Percentiles rank a stretch among this genome's conserved stretches.
phyloP scores from a whole-genome alignment of 202 grass and related monocot species.

The Setaria viridis region DNA sequence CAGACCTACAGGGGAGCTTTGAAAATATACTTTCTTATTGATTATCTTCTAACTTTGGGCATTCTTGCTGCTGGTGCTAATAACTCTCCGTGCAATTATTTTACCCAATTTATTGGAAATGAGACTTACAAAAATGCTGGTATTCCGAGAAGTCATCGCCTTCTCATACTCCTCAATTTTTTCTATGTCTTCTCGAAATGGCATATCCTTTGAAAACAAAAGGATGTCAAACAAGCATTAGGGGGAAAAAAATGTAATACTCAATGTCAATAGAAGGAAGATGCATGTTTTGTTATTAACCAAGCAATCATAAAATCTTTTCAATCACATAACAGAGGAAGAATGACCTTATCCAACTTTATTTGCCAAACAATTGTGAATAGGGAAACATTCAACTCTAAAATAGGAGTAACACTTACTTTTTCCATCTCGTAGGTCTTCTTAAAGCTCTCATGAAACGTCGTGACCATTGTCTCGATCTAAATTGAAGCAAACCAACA shows the following conservation, averaged over 20 bases:
- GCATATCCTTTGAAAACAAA: constrained; percentile 9
- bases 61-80: constrained; percentile 12
- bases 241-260: too few species aligned
- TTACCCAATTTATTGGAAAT: neutral
- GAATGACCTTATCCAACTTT: neutral
- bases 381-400: neutral
- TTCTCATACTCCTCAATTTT: neutral
- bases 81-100: neutral
- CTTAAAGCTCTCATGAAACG: neutral
- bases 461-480: neutral
- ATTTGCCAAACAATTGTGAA: neutral
- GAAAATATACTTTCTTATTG: neutral
- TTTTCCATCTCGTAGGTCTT: neutral
- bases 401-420: neutral
- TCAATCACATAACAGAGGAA: too few species aligned
- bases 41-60: neutral
- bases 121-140: constrained; percentile 40
- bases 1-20: too few species aligned
- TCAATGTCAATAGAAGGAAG: neutral
- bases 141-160: neutral
- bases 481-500: neutral
- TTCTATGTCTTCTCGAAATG: constrained; percentile 16
- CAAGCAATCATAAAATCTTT: too few species aligned
- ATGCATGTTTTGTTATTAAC: neutral
- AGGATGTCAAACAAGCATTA: neutral